Base-by-base conservation (phyloP, 2,329 filamentous ascomycete genomes). In the Phaeosphaeria sp. region DNA sequence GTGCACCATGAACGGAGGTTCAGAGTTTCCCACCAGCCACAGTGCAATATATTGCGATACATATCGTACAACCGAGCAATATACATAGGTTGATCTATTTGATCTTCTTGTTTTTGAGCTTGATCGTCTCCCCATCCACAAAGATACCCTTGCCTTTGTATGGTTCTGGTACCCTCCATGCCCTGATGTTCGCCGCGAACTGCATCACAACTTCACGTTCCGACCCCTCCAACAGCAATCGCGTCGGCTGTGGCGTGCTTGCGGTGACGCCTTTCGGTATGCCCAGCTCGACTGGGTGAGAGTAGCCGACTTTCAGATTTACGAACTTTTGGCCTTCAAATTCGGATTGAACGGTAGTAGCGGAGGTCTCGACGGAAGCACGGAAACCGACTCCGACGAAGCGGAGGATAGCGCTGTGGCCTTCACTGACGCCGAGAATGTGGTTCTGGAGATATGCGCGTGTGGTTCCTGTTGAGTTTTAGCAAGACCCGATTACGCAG, bases 81-180 rank as follows among this genome's bases (percentile, higher is more conserved):
- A 59, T 54, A 50, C 46, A 44, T 44, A 46, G 13, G 13, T 23
- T 7, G 50, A 15, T 50, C 68, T 65, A 83, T 68, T 83, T 83
- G 69, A 83, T 83, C 76, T 83, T 83, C 90, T 97, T 99, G 73
- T 92, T 90, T 89, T 99, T 99, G 79, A 99, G 79, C 85, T 90
- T 96, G 81, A 99, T 97, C 27, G 93, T 97, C 85, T 99, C 93
- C 63, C 93, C 92, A 74, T 98, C 96, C 71, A 99, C 89, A 77
- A 98, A 99, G 69, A 99, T 96, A 70, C 95, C 95, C 87, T 99
- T 98, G 67, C 95, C 95, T 87, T 99, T 99, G 81, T 99, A 99
- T 65, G 95, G 95, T 81, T 99, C 95, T 27, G 95, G 95, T 64
- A 86, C 86, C 75, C 95, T 89, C 94, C 94, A 98, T 79, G 83